Evolutionary conservation across 169 alveolate species (phyloP).

Genomic region (Cryptosporidium bovis): DNA sequence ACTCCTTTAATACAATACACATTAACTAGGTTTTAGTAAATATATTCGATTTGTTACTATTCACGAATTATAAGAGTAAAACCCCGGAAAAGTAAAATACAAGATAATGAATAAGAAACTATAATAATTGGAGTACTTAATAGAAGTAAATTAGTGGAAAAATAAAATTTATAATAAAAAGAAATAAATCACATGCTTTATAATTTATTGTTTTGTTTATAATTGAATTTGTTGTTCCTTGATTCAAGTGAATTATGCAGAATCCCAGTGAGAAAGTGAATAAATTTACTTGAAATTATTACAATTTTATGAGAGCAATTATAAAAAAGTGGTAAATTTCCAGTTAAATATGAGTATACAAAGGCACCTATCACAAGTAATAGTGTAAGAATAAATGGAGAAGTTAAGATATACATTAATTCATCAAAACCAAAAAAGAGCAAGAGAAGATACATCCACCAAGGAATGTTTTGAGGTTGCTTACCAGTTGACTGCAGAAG

Average conservation of each 20-base stretch:
- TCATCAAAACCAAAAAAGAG: slow-evolving; percentile 65
- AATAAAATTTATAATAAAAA: too few species aligned
- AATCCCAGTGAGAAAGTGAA: slow-evolving; percentile 38
- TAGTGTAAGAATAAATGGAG: slow-evolving; percentile 39
- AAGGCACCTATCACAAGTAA: slow-evolving; percentile 12
- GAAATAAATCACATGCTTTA: too few species aligned
- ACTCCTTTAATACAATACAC: slow-evolving; percentile 50
- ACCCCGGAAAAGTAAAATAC: too few species aligned
- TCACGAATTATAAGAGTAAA: too few species aligned
- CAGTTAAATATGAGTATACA: slow-evolving; percentile 48
- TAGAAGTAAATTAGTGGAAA: too few species aligned
- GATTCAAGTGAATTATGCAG: slow-evolving; percentile 32
- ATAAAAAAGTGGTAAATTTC: slow-evolving; percentile 19
- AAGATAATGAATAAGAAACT: too few species aligned
- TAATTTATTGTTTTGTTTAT: too few species aligned
- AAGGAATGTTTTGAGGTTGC: slow-evolving; percentile 66
- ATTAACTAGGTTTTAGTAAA: slow-evolving; percentile 5
- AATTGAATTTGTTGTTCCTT: background rate
- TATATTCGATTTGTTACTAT: too few species aligned
- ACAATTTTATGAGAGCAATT: slow-evolving; percentile 28
- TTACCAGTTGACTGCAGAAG: slow-evolving; percentile 63
- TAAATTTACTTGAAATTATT: slow-evolving; percentile 6
- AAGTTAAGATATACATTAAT: slow-evolving; percentile 33
- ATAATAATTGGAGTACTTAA: too few species aligned
- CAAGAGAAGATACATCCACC: slow-evolving; percentile 69